Evolutionary conservation across 2,329 filamentous ascomycete genomes (phyloP).

Genomic region (Aspergillus vadensis): DNA sequence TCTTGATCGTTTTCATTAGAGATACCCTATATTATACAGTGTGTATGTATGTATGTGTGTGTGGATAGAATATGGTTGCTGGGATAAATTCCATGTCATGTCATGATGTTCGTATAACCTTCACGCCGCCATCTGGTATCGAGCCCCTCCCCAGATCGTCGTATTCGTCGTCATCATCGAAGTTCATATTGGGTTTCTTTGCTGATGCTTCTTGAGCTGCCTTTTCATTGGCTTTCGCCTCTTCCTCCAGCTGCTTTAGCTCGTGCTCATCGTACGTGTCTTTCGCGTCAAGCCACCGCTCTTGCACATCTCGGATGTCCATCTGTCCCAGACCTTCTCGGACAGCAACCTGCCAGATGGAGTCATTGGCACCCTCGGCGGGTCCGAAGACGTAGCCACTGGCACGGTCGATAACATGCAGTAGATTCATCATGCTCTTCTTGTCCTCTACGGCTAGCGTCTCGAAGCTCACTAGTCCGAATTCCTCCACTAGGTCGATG

Average conservation of each 20-base stretch:
- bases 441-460: constrained; percentile 96
- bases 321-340: constrained; percentile 68
- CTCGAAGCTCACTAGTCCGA: constrained; percentile 87
- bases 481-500: constrained; percentile 82
- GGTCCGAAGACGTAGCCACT: constrained; percentile 91
- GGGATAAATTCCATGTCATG: constrained; percentile 35
- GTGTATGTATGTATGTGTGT: constrained; percentile 23
- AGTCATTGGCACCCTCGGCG: constrained; percentile 90
- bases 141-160: constrained; percentile 32
- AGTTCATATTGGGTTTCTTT: constrained; percentile 26
- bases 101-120: constrained; percentile 64
- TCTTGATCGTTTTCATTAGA: constrained; percentile 23
- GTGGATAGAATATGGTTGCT: constrained; percentile 13
- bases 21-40: constrained; percentile 35
- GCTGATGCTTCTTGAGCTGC: constrained; percentile 26
- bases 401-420: constrained; percentile 87
- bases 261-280: constrained; percentile 85
- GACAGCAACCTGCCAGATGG: constrained; percentile 96
- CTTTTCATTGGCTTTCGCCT: constrained; percentile 58
- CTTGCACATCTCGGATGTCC: constrained; percentile 87
- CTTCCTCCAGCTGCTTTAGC: constrained; percentile 71
- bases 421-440: constrained; percentile 89
- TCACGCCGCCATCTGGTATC: constrained; percentile 66
- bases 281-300: constrained; percentile 90
- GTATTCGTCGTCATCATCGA: constrained; percentile 19